phyloP scores from a whole-genome alignment of 257 asterid genomes.

The Capsicum rhomboideum region DNA sequence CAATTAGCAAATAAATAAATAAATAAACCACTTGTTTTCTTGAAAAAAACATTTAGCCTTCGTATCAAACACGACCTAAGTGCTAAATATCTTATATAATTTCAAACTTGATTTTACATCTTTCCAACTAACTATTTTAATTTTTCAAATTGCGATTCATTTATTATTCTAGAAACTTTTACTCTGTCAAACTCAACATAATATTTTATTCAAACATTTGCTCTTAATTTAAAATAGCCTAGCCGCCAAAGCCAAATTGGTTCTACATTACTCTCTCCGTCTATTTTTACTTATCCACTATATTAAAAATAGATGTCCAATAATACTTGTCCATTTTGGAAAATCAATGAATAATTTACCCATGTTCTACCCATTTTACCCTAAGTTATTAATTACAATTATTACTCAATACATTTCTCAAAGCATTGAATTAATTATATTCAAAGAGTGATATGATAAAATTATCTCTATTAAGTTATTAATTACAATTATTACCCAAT shows the following conservation, averaged over 20 bases:
- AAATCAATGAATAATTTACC: too few species aligned
- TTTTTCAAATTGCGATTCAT: neutral
- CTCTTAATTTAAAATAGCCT: neutral
- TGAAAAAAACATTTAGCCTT: neutral
- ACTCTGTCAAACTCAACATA: neutral
- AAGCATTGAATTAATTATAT: too few species aligned
- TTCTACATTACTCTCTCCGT: too few species aligned
- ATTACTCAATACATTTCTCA: too few species aligned
- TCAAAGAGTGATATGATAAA: too few species aligned
- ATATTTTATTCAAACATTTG: neutral
- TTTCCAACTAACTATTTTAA: neutral
- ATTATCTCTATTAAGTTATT: too few species aligned
- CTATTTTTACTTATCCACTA: too few species aligned
- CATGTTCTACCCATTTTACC: too few species aligned
- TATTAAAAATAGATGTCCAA: too few species aligned
- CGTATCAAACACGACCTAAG: neutral
- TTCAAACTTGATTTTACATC: neutral
- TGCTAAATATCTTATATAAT: neutral
- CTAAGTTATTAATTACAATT: too few species aligned
- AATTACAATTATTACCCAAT: too few species aligned
- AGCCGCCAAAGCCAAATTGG: neutral
- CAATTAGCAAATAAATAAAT: neutral
- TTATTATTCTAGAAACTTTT: neutral
- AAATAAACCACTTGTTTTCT: neutral
- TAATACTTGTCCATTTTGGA: too few species aligned